A percentile compares a stretch with the other conserved stretches of the same genome.
These are phyloP conservation scores for Trapa bicornis DNA, from an alignment of 345 rosid genomes.

Conservation along the genomic window DNA sequence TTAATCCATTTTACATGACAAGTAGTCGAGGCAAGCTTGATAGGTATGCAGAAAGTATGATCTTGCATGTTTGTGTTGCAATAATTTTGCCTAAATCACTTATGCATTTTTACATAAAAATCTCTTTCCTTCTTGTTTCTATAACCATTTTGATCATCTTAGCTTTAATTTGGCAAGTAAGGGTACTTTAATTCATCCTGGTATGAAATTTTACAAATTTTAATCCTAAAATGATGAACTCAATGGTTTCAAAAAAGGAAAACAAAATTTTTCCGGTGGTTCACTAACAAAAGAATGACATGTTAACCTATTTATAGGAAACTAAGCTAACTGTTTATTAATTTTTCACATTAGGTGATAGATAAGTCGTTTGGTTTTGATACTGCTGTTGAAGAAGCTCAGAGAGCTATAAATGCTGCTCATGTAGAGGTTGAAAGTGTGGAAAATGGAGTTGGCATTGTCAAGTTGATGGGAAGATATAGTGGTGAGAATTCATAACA, in stretches of 20 bases:
- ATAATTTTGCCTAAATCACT: not conserved
- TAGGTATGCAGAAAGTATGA: not conserved
- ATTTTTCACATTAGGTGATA: constrained; percentile 43
- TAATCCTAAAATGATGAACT: not conserved
- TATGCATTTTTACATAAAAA: too few species aligned
- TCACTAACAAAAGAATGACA: not conserved
- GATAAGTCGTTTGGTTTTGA: constrained; percentile 96
- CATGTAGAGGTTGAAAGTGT: constrained; percentile 94
- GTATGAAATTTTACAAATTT: not conserved
- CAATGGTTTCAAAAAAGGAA: not conserved
- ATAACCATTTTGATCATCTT: not conserved
- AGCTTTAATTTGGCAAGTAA: not conserved
- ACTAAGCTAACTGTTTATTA: not conserved
- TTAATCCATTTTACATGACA: not conserved
- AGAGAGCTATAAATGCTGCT: constrained; percentile 93
- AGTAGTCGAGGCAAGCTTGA: not conserved
- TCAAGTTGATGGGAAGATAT: constrained; percentile 96
- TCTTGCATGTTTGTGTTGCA: not conserved
- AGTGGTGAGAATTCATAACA: constrained; percentile 45
- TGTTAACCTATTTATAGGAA: not conserved
- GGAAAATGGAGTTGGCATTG: constrained; percentile 92
- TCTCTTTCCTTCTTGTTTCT: not conserved
- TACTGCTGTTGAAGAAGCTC: constrained; percentile 97
- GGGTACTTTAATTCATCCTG: not conserved
- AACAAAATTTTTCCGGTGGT: not conserved